Percentiles rank a stretch among this genome's conserved stretches.
Conservation (phyloP, 805 yeast genomes). For the Saccharomyces cerevisiae region DNA sequence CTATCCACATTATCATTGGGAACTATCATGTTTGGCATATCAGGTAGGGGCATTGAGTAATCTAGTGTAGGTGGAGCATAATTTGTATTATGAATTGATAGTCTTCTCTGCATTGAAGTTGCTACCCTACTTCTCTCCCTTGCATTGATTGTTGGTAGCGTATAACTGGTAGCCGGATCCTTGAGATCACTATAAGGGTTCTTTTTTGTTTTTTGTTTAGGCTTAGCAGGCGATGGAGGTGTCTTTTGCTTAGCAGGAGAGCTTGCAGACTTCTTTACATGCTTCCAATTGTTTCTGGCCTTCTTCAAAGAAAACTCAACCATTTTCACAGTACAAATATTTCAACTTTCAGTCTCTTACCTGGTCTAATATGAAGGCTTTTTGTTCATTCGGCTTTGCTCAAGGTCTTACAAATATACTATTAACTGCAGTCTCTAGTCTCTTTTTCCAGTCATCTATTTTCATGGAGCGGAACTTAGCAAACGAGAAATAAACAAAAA, state of each 20-base stretch:
- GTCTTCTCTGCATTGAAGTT: conserved; percentile 36
- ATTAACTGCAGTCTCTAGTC: neutral
- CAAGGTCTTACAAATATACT: neutral
- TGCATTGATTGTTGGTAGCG: conserved; percentile 30
- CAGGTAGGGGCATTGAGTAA: conserved; percentile 25
- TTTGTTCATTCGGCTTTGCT: neutral
- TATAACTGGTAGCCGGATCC: conserved; percentile 9
- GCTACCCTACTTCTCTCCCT: conserved; percentile 34
- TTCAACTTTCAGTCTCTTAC: neutral
- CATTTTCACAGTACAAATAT: conserved; percentile 11
- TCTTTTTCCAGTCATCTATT: neutral
- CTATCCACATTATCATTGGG: neutral
- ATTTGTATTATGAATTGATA: conserved; percentile 34
- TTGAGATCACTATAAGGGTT: conserved; percentile 20
- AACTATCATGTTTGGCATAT: neutral
- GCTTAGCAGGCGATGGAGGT: conserved; percentile 11
- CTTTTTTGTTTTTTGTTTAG: conserved; percentile 1
- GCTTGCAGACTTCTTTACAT: conserved; percentile 3
- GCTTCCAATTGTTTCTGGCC: conserved; percentile 26
- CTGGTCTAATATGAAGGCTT: neutral
- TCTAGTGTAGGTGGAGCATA: conserved; percentile 26
- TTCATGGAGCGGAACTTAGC: neutral
- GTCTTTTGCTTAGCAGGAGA: conserved; percentile 11
- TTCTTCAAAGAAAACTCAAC: conserved; percentile 31
- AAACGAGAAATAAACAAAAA: neutral